Percentiles rank a stretch among this genome's conserved stretches.
Evolutionary conservation across 805 yeast genomes (phyloP).

Genomic region (Metschnikowia borealis): DNA sequence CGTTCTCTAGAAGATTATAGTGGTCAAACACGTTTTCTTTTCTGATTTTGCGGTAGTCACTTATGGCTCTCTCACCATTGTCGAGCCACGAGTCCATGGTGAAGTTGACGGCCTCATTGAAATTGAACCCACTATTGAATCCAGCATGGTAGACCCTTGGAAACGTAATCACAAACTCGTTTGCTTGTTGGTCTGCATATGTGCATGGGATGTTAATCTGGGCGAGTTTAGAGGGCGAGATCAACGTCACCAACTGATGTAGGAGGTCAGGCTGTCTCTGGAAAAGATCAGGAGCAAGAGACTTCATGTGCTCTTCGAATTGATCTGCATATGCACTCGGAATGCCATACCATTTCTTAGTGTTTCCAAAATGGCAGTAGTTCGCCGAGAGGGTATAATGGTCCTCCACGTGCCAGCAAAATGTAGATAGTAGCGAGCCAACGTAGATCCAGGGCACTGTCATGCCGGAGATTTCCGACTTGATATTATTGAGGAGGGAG

Average conservation of each 20-base stretch:
- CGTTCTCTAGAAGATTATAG: slow-evolving; percentile 45
- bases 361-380: slow-evolving; percentile 85
- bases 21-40: slow-evolving; percentile 51
- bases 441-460: slow-evolving; percentile 93
- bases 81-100: slow-evolving; percentile 69
- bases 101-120: slow-evolving; percentile 50
- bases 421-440: slow-evolving; percentile 85
- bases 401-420: slow-evolving; percentile 97
- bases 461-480: slow-evolving; percentile 80
- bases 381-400: slow-evolving; percentile 89
- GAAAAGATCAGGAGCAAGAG: slow-evolving; percentile 75
- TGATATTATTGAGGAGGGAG: slow-evolving; percentile 63
- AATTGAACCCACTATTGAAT: slow-evolving; percentile 43
- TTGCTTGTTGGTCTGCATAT: slow-evolving; percentile 67
- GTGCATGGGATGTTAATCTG: slow-evolving; percentile 44
- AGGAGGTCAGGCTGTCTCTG: slow-evolving; percentile 81
- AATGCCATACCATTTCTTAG: slow-evolving; percentile 92
- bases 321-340: slow-evolving; percentile 61
- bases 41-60: slow-evolving; percentile 26
- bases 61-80: slow-evolving; percentile 46
- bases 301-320: slow-evolving; percentile 62
- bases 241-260: slow-evolving; percentile 77
- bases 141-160: slow-evolving; percentile 46
- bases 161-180: slow-evolving; percentile 44
- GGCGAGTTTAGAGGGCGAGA: slow-evolving; percentile 60